These are phyloP conservation scores for Beauveria varroae DNA, from an alignment of 2,329 filamentous ascomycete species.

Conservation along the genomic window DNA sequence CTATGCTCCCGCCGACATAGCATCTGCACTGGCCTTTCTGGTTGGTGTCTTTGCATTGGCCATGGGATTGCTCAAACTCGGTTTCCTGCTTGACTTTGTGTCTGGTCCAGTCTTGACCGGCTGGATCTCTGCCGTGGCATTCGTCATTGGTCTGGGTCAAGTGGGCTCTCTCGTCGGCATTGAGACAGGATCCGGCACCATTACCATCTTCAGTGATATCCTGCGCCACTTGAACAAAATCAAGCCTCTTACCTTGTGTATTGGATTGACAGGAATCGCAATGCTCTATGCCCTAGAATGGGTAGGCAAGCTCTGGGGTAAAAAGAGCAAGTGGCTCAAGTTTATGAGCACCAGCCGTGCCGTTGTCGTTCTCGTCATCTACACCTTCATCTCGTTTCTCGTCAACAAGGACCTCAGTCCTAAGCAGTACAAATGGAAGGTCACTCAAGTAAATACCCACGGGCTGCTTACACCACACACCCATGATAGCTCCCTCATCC, in stretches of 20 bases:
- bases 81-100: conserved; percentile 59
- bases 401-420: conserved; percentile 47
- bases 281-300: conserved; percentile 50
- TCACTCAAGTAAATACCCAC: conserved; percentile 49
- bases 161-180: conserved; percentile 54
- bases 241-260: conserved; percentile 49
- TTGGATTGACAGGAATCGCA: conserved; percentile 51
- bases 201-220: conserved; percentile 51
- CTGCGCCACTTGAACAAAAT: conserved; percentile 48
- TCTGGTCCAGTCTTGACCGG: conserved; percentile 57
- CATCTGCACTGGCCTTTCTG: conserved; percentile 54
- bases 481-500: conserved; percentile 40
- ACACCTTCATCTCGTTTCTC: conserved; percentile 55
- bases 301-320: conserved; percentile 51
- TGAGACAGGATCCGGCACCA: conserved; percentile 42
- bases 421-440: conserved; percentile 42
- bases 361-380: conserved; percentile 52
- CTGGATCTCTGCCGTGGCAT: conserved; percentile 59
- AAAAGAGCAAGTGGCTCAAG: conserved; percentile 49
- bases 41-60: conserved; percentile 54
- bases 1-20: conserved; percentile 47
- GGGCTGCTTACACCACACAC: conserved; percentile 44
- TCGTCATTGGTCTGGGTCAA: conserved; percentile 60
- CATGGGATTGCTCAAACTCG: conserved; percentile 54
- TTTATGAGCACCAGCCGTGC: conserved; percentile 53